Evolutionary conservation across 2,329 filamentous ascomycete species (phyloP), one percentile per base, ranked within the genome.

Genomic region (Xylaria sp.): DNA sequence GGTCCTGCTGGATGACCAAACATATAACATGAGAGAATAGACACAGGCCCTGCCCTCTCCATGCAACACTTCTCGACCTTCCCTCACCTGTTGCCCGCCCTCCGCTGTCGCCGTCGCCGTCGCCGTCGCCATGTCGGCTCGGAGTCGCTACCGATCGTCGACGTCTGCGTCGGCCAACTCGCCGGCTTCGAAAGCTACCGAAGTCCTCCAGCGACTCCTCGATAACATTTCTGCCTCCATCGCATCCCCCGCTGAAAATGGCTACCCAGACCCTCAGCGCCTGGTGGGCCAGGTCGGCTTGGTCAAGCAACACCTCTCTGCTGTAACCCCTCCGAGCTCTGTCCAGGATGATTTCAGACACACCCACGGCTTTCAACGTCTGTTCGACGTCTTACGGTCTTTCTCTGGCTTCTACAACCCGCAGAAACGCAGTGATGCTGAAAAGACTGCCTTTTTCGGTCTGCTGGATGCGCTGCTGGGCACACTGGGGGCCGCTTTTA

Each of bases 281-380:
- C 81, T 91, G 42, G 79, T 86, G 71, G 85, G 88, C 72, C 83
- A 84, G 62, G 83, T 92, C 65, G 87, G 89, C 72, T 86, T 88
- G 60, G 87, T 95, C 68, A 88, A 90, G 75, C 91, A 93, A 68
- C 83, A 88, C 70, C 79, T 90, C 32, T 82, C 85, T 50, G 84
- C 85, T 10, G 76, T 80, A 32, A 76, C 82, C 47, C 79, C 84
- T 18, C 83, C 84, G 2, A 82, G 82, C 68, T 79, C 84, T 3
- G 82, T 84, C 5, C 93, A 94, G 81, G 93, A 97, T 81, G 90
- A 93, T 74, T 97, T 98, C 78, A 89, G 94, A 72, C 89, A 93
- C 76, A 86, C 94, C 29, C 85, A 87, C 65, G 94, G 94, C 75
- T 97, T 97, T 79, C 88, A 93, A 74, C 85, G 86, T 51, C 82